phyloP scores from a whole-genome alignment of 768 basidiomycete genomes.

The Clitopilus passeckerianus region DNA sequence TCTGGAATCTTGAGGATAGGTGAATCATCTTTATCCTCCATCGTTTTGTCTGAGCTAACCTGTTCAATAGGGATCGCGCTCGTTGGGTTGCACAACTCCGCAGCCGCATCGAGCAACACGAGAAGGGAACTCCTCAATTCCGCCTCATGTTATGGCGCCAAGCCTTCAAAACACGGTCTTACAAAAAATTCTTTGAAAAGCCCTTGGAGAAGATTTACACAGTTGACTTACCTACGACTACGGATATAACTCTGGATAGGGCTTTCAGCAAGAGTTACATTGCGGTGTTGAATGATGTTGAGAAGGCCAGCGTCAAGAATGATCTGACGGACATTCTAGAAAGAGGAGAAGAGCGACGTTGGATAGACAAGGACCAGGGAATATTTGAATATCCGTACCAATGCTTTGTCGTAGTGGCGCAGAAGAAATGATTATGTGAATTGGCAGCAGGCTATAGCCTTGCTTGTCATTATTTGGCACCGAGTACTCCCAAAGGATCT shows the following conservation, averaged over 20 bases:
- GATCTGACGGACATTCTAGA: slow-evolving; percentile 53
- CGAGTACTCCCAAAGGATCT: not conserved
- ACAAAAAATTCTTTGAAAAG: slow-evolving; percentile 52
- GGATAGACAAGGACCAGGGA: slow-evolving; percentile 72
- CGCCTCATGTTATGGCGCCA: slow-evolving; percentile 71
- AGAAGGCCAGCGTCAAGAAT: slow-evolving; percentile 46
- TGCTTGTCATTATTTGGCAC: not conserved
- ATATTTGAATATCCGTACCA: slow-evolving; percentile 80
- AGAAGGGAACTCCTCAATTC: slow-evolving; percentile 78
- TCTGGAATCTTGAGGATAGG: slow-evolving; percentile 94
- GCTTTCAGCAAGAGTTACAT: slow-evolving; percentile 86
- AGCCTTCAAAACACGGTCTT: slow-evolving; percentile 59
- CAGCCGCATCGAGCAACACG: slow-evolving; percentile 62
- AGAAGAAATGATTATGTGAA: slow-evolving; percentile 21
- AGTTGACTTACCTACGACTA: slow-evolving; percentile 47
- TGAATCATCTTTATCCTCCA: slow-evolving; percentile 12
- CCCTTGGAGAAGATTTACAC: slow-evolving; percentile 53
- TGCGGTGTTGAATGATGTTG: slow-evolving; percentile 51
- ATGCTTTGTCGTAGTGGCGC: slow-evolving; percentile 51
- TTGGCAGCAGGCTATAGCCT: not conserved
- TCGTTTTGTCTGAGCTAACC: not conserved
- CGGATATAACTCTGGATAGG: slow-evolving; percentile 57
- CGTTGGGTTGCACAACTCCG: slow-evolving; percentile 75
- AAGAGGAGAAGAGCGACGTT: slow-evolving; percentile 56
- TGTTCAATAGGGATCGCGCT: slow-evolving; percentile 41